Base-by-base conservation (phyloP, 176 grass and related monocot genomes). In the Oryza glumipatula region DNA sequence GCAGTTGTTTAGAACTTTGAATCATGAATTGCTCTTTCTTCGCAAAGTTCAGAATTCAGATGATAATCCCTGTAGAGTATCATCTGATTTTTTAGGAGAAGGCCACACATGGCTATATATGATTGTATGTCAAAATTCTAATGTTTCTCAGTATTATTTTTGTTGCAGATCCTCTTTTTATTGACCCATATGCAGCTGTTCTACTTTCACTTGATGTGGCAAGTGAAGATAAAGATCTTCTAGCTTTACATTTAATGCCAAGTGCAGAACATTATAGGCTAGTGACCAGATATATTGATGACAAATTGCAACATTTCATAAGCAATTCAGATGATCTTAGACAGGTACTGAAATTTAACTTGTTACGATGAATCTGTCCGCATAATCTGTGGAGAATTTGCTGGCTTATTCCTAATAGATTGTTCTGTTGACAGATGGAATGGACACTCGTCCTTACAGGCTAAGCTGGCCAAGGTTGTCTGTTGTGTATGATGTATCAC, bases 401-500 rank as follows among this genome's bases (percentile, higher is more conserved):
- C 41, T 86, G 51, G 70, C 92, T 98, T 90, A 95, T 93, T 80
- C 89, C 83, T 76, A 90, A 87, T 91, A 98, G 96, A 94, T 95
- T 87, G 93, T 98, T 90, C 83, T 98, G 78, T 84, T 98, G 80
- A 92, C 96, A 95, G 91, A 98, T 94, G 96, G 96, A 71, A 98
- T 95, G 93, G 93, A 98, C 85, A 98, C 93, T 79, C 90, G 96
- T 69, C 91, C 96, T 6, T 95, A 95, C 84, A 98, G 96, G 89
- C 72, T 98, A 69, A 95, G 38, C 60, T 98, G 95, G 96, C 93
- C 96, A 23, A 86, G 66, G 68, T 83, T 89, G 38, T 94, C 89
- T 84, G 60, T 93, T 61, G 68, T 98, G 77, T 93, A 95, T 11
- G 85, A 98, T 78, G 79, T 98, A 66, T 98, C 95, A 88, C 91